A percentile compares a stretch with the other conserved stretches of the same genome.
Conservation (phyloP, 768 basidiomycete species). For the Russula vinacea region DNA sequence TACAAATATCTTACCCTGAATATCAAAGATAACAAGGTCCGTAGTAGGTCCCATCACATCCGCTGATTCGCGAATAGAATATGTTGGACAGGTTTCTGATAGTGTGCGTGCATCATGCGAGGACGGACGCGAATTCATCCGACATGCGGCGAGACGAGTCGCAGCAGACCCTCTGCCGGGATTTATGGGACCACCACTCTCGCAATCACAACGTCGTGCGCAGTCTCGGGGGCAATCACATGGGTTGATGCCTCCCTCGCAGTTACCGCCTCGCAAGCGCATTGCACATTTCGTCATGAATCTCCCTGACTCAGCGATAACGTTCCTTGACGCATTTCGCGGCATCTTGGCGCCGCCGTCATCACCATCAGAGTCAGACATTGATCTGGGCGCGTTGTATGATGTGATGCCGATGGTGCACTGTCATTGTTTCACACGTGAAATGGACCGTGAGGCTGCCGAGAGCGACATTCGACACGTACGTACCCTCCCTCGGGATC, state of each 20-base stretch:
- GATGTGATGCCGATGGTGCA: conserved; percentile 82
- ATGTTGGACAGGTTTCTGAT: conserved; percentile 55
- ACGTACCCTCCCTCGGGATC: conserved; percentile 34
- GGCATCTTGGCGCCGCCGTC: conserved; percentile 54
- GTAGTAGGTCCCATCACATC: conserved; percentile 32
- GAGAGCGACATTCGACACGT: conserved; percentile 80
- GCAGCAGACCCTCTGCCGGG: conserved; percentile 67
- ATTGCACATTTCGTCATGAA: conserved; percentile 98
- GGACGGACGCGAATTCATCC: conserved; percentile 88
- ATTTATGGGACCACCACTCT: conserved; percentile 40
- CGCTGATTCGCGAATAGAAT: conserved; percentile 12
- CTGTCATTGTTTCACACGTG: conserved; percentile 94
- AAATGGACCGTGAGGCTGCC: conserved; percentile 64
- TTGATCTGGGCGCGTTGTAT: conserved; percentile 39
- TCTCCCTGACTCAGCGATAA: conserved; percentile 86
- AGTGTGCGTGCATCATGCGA: conserved; percentile 70
- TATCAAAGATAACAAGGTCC: conserved; percentile 70
- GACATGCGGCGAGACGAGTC: conserved; percentile 47
- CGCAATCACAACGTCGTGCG: conserved; percentile 45
- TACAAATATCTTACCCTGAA: conserved; percentile 74
- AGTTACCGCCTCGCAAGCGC: conserved; percentile 45
- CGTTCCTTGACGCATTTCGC: conserved; percentile 84
- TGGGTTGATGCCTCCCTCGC: background rate
- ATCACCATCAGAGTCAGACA: conserved; percentile 37
- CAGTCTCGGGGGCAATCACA: conserved; percentile 37